phyloP scores from a whole-genome alignment of 2,329 filamentous ascomycete genomes.

The Ascochyta koolunga region DNA sequence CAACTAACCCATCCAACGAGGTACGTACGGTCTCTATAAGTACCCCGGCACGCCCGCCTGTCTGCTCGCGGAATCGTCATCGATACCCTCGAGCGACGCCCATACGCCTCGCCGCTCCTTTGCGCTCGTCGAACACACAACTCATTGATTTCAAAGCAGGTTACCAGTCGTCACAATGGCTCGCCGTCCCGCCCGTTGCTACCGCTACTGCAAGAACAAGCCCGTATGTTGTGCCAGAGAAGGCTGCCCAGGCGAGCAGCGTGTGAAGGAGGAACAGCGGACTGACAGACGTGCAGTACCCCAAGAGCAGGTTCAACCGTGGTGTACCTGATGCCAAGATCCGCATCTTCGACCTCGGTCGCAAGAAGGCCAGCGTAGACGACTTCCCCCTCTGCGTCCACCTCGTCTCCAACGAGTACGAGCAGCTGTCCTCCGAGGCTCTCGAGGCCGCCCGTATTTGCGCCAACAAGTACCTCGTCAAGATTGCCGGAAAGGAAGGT shows the following conservation, averaged over 20 bases:
- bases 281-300: conserved; percentile 74
- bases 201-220: conserved; percentile 99
- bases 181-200: conserved; percentile 98
- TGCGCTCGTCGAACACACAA: conserved; percentile 25
- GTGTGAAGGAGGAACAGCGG: conserved; percentile 37
- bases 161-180: conserved; percentile 82
- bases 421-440: conserved; percentile 99
- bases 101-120: conserved; percentile 6
- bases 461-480: conserved; percentile 94
- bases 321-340: conserved; percentile 86
- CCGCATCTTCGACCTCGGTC: conserved; percentile 98
- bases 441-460: conserved; percentile 99
- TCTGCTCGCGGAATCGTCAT: conserved; percentile 17
- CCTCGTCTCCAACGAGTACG: conserved; percentile 99
- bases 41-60: conserved; percentile 1
- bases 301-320: conserved; percentile 99
- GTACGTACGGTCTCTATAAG: conserved; percentile 21
- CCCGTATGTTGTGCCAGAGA: conserved; percentile 58
- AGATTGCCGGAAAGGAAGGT: conserved; percentile 72
- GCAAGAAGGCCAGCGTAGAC: conserved; percentile 98
- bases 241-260: background rate
- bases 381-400: conserved; percentile 98
- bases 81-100: conserved; percentile 19
- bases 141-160: conserved; percentile 58
- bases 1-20: conserved; percentile 19